A percentile compares a stretch with the other conserved stretches of the same genome.
These are phyloP conservation scores for Rugonectria rugulosa DNA, from an alignment of 2,329 filamentous ascomycete species.

Conservation along the genomic window DNA sequence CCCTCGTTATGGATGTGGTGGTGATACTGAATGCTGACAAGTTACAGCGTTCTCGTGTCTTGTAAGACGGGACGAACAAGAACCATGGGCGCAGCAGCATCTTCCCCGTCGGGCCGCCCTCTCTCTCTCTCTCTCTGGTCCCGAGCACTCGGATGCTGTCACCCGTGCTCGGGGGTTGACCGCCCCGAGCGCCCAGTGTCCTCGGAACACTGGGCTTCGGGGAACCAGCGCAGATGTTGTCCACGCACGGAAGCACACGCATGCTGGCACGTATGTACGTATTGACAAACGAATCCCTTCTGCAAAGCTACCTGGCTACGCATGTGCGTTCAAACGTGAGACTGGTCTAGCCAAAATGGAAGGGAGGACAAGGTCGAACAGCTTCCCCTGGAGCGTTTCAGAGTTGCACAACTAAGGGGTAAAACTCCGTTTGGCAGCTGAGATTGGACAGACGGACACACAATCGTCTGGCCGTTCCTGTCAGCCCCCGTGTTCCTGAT, in stretches of 20 bases:
- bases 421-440: constrained; percentile 8
- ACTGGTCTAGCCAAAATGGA: no score
- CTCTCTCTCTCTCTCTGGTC: not conserved
- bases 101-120: no score
- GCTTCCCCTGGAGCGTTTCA: constrained; percentile 10
- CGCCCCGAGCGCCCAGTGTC: constrained; percentile 10
- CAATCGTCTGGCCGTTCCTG: constrained; percentile 6
- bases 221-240: no score
- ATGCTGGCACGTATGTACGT: not conserved
- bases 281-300: no score
- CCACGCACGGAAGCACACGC: constrained; percentile 1
- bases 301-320: no score
- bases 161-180: constrained; percentile 1
- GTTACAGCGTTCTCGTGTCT: no score
- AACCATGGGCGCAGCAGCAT: not conserved
- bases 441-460: not conserved
- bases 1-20: not conserved
- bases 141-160: not conserved
- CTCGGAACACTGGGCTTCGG: no score
- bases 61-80: not conserved
- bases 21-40: no score
- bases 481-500: constrained; percentile 9
- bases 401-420: constrained; percentile 11
- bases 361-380: not conserved
- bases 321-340: not conserved